Base-by-base conservation (phyloP, 805 yeast species). In the Candida caryicola region DNA sequence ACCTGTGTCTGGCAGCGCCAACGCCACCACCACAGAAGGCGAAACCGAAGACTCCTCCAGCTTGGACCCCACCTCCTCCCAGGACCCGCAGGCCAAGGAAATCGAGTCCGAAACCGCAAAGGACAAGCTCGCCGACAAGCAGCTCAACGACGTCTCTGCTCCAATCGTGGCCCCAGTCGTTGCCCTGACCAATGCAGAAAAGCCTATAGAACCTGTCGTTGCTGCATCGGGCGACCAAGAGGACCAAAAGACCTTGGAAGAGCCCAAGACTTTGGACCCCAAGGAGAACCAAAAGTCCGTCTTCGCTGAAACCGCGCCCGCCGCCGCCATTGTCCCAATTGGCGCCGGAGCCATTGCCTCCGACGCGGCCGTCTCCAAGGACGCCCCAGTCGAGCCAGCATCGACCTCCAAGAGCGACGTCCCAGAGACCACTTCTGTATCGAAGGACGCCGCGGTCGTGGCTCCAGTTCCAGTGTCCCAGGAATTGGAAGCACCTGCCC, bases 251-350 rank as follows among this genome's bases (percentile, higher is more conserved):
- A 27, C 15, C 12, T 7, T n/a, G 9, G 41, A 37, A 14, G 33
- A 23, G 15, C 46, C 28, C 25, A 43, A n/a, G 32, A 31, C 32
- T 17, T 26, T 12, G 43, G 41, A 26, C 25, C 49, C 36, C 33
- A 33, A 34, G 45, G 31, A 33, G 17, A 16, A 53, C 2, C 54
- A 52, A 34, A 47, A 53, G 7, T 49, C 45, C 5, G 47, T 49
- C 19, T 33, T 50, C 34, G 44, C 45, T 7, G 34, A 36, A 13
- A 34, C 31, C n/a, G 31, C 43, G 12, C 44, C 39, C 10, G 39
- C 33, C 13, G 33, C 34, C 19, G 37, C 31, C 15, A 31, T 46
- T 15, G 49, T 38, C 19, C 26, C 39, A n/a, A 29, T 28, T 10
- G 33, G 21, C 12, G 36, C 28, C 16, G 36, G 19, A 16, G 36